Conservation (phyloP, 169 alveolate genomes). For the Cyclospora cayetanensis region DNA sequence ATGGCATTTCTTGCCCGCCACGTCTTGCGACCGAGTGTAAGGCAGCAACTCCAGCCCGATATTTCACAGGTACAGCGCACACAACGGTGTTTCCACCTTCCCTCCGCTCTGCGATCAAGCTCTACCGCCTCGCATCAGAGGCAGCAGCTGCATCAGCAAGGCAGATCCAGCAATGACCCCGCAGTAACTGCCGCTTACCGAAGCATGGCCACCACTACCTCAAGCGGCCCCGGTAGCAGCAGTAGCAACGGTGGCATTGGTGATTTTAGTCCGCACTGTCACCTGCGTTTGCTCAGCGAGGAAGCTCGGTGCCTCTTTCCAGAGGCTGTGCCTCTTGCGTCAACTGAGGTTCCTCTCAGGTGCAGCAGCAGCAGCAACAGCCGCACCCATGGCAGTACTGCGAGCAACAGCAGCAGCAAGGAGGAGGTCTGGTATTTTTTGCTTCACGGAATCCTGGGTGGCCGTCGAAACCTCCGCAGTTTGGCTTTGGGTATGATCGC, state of each 20-base stretch:
- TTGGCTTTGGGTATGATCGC: background rate
- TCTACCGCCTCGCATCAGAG: background rate
- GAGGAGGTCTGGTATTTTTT: background rate
- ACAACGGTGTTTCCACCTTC: background rate
- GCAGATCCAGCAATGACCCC: background rate
- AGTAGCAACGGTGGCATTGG: background rate
- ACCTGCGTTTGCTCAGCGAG: constrained; percentile 20
- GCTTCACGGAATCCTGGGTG: constrained; percentile 15
- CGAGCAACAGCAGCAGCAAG: constrained; percentile 6
- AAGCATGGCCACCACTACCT: background rate
- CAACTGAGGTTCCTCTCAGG: background rate
- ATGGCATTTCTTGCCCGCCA: constrained; percentile 12
- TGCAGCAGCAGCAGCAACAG: background rate
- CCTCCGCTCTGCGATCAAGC: background rate
- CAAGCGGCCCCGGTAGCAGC: background rate
- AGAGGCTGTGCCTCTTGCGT: background rate
- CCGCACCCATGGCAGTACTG: background rate
- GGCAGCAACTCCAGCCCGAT: background rate
- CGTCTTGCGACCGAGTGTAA: background rate
- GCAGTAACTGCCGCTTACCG: background rate
- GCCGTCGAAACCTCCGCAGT: constrained; percentile 22
- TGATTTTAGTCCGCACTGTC: background rate
- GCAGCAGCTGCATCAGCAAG: background rate
- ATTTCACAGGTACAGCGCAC: background rate
- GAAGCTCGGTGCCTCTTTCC: background rate